Percentiles rank a stretch among this genome's conserved stretches.
Evolutionary conservation across 257 asterid species (phyloP).

Genomic region (Solanum virginianum): DNA sequence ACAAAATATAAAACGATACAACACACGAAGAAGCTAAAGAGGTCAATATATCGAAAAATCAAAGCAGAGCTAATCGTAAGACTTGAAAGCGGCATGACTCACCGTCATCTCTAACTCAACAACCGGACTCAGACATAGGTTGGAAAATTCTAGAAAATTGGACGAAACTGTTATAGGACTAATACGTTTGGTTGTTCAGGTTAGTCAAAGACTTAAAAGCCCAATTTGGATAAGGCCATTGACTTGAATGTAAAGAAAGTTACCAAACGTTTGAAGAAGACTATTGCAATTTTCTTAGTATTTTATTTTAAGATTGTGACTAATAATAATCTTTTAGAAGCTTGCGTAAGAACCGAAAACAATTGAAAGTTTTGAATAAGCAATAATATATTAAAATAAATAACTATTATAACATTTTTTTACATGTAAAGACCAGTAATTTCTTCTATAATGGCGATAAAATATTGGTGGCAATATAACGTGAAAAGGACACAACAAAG

Average conservation of each 20-base stretch:
- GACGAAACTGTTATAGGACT: neutral
- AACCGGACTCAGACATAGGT: too few relatives aligned
- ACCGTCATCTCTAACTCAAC: too few relatives aligned
- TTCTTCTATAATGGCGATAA: neutral
- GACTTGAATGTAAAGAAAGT: neutral
- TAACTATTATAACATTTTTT: neutral
- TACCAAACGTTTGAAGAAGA: neutral
- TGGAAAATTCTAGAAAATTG: neutral
- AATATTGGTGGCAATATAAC: neutral
- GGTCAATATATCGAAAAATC: too few relatives aligned
- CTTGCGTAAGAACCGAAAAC: neutral
- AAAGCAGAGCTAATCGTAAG: too few relatives aligned
- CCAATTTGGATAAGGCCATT: neutral
- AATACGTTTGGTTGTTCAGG: neutral
- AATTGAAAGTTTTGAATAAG: neutral
- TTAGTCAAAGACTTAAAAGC: neutral
- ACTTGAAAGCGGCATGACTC: too few relatives aligned
- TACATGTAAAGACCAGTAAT: neutral
- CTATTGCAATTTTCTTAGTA: neutral
- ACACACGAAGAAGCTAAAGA: neutral
- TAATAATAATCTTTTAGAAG: neutral
- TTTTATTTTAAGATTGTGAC: neutral
- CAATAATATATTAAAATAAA: neutral
- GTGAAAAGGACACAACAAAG: neutral
- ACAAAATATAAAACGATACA: neutral